Evolutionary conservation across 2,329 filamentous ascomycete species (phyloP).

Genomic region (Fusarium sp.): DNA sequence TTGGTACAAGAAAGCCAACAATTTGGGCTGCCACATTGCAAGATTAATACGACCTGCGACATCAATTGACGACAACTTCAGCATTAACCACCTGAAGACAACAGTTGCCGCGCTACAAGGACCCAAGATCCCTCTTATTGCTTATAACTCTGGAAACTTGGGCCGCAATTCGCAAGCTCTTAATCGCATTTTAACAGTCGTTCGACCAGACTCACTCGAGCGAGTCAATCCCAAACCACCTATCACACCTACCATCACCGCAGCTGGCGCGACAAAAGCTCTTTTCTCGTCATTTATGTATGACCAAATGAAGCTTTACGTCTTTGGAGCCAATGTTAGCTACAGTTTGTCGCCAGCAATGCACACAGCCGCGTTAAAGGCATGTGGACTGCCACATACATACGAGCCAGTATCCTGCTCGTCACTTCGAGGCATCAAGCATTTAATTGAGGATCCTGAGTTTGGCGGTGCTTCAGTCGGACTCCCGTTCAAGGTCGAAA

Average conservation of each 20-base stretch:
- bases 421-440: slow-evolving; percentile 71
- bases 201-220: slow-evolving; percentile 59
- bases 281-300: slow-evolving; percentile 75
- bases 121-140: slow-evolving; percentile 65
- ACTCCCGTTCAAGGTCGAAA: slow-evolving; percentile 80
- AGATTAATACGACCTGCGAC: slow-evolving; percentile 69
- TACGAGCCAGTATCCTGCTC: slow-evolving; percentile 74
- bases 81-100: slow-evolving; percentile 66
- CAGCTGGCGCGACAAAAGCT: slow-evolving; percentile 71
- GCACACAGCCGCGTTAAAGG: slow-evolving; percentile 77
- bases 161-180: slow-evolving; percentile 75
- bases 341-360: slow-evolving; percentile 83
- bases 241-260: slow-evolving; percentile 61
- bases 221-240: slow-evolving; percentile 41
- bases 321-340: slow-evolving; percentile 77
- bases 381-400: slow-evolving; percentile 75
- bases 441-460: slow-evolving; percentile 71
- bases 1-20: slow-evolving; percentile 68
- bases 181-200: slow-evolving; percentile 72
- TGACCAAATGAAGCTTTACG: slow-evolving; percentile 77
- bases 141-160: slow-evolving; percentile 72
- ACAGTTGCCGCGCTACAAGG: slow-evolving; percentile 57
- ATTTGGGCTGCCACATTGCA: slow-evolving; percentile 70
- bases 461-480: slow-evolving; percentile 81
- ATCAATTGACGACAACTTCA: slow-evolving; percentile 71